Conservation (phyloP, 345 rosid species). For the Lumnitzera racemosa region DNA sequence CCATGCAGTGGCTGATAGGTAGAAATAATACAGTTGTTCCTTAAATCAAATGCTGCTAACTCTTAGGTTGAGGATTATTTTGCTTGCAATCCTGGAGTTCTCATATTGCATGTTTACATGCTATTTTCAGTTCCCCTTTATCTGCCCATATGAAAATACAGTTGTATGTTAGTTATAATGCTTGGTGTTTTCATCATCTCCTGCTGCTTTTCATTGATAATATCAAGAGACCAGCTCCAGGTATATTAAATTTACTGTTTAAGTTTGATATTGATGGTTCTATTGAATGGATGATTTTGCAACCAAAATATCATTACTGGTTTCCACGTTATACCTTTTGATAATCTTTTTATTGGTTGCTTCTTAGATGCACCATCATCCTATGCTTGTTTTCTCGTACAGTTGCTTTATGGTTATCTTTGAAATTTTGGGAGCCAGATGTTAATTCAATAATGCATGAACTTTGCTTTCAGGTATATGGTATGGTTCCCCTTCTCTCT, state of each 20-base stretch:
- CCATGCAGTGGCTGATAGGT: constrained; percentile 72
- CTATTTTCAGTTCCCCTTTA: constrained; percentile 1
- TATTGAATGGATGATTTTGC: constrained; percentile 70
- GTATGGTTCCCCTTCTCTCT: neutral
- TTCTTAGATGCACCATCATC: constrained; percentile 1
- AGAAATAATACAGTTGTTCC: constrained; percentile 74
- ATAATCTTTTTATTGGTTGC: constrained; percentile 1
- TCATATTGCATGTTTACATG: constrained; percentile 73
- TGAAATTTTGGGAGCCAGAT: constrained; percentile 82
- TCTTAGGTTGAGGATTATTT: constrained; percentile 80
- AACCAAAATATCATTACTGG: constrained; percentile 96
- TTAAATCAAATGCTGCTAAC: constrained; percentile 67
- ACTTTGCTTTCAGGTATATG: constrained; percentile 75
- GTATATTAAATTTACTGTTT: constrained; percentile 78
- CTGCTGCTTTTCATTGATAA: constrained; percentile 82
- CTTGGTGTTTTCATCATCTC: constrained; percentile 2
- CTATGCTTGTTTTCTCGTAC: constrained; percentile 14
- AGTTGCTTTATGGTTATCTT: constrained; percentile 95
- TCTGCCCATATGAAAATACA: neutral
- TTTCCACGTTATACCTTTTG: constrained; percentile 13
- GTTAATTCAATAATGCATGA: constrained; percentile 76
- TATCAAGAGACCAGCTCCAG: constrained; percentile 84
- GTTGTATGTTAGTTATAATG: neutral
- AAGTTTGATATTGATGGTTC: constrained; percentile 78
- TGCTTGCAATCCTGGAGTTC: constrained; percentile 83